Base-by-base conservation (phyloP, 345 rosid species). In the Gossypium anomalum region DNA sequence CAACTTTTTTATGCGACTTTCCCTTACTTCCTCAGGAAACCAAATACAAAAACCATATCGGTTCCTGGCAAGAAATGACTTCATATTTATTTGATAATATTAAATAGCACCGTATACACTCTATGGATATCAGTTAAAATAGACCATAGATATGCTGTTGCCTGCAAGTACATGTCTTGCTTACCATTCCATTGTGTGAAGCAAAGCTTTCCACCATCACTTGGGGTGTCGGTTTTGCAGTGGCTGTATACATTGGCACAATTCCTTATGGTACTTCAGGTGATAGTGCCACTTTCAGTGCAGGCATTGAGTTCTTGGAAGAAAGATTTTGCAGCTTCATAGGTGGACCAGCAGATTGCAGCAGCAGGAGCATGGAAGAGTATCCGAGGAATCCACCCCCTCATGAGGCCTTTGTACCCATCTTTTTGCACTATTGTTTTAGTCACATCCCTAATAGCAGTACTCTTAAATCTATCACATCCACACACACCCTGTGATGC, bases 321-420 rank as follows among this genome's bases (percentile, higher is more conserved):
- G 77, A 93, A 92, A 17, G 86, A 47, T 80, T 96, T 96, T 2
- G 82, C 81, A 13, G 92, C 85, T 86, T 93, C 98, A 62, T 96
- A 96, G 6, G 92, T 87, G 13, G 98, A 90, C 99, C 99, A 96
- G 78, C 97, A 92, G 76, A 93, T 96, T 2, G 99, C 97, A 25
- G 99, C 97, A 71, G 99, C 99, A n/a, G 98, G 99, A 48, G 98
- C 97, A 76, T 96, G 99, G 88, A 96, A 96, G 27, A 96, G 90
- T 93, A 93, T 93, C 86, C 99, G 87, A 1, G 99, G 99, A 57
- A 84, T 80, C 99, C 99, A 96, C 20, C 99, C 99, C 78, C 98
- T 89, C 14, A 90, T 78, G 19, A 93, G 90, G 74, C 98, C 97
- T 79, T 78, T 86, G 81, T 96, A 93, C 14, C 98, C 97, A 2